phyloP scores from a whole-genome alignment of 2,329 filamentous ascomycete genomes.

The Fonsecaea erecta region DNA sequence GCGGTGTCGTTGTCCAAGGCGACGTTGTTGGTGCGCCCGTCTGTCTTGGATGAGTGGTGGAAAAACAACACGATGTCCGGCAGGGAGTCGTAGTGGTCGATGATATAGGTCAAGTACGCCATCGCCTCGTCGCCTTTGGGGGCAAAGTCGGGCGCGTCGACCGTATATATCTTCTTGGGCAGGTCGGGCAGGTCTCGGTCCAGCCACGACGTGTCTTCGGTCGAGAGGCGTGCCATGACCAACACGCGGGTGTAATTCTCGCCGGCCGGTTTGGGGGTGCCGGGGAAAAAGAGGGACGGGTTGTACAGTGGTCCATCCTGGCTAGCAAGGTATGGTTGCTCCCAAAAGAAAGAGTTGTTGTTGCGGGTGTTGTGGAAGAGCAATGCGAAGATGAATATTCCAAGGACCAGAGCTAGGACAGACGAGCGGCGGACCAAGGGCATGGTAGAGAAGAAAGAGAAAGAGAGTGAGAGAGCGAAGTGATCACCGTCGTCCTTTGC shows the following conservation, averaged over 20 bases:
- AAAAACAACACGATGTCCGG: conserved; percentile 66
- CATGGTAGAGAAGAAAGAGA: conserved; percentile 15
- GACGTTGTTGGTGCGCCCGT: conserved; percentile 67
- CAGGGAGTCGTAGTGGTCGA: conserved; percentile 64
- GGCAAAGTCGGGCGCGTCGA: conserved; percentile 33
- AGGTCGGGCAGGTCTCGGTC: conserved; percentile 47
- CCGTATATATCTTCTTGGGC: conserved; percentile 27
- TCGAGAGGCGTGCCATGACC: conserved; percentile 48
- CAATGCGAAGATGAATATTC: conserved; percentile 15
- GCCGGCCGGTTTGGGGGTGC: conserved; percentile 51
- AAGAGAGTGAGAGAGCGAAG: neutral
- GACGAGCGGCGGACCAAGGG: conserved; percentile 11
- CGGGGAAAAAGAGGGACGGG: conserved; percentile 43
- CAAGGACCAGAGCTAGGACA: conserved; percentile 16
- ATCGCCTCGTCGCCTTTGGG: conserved; percentile 68
- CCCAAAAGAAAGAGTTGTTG: no score
- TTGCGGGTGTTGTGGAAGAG: conserved; percentile 3
- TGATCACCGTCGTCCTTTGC: neutral
- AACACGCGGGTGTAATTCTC: conserved; percentile 60
- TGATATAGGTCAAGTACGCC: conserved; percentile 66
- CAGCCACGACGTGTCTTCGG: conserved; percentile 54
- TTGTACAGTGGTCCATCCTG: conserved; percentile 28
- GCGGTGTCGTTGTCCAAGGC: conserved; percentile 56
- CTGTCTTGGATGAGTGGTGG: conserved; percentile 61
- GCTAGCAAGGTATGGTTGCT: conserved; percentile 23